These are phyloP conservation scores for Populus euphratica DNA, from an alignment of 345 rosid genomes.

Conservation along the genomic window DNA sequence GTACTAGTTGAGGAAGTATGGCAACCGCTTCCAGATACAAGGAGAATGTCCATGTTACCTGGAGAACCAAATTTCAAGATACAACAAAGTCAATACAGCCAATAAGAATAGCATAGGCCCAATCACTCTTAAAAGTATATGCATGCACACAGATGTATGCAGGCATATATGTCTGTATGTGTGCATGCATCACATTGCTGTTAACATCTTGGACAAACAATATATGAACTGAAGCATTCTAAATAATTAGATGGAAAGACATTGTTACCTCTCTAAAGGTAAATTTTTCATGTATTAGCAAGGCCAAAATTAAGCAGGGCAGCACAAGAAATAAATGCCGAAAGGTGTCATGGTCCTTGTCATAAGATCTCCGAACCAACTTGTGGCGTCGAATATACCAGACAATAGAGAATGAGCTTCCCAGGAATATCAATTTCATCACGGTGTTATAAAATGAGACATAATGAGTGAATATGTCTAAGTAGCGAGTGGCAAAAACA, in stretches of 20 bases:
- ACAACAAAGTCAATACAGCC: background rate
- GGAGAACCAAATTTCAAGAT: background rate
- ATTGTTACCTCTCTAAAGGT: conserved; percentile 60
- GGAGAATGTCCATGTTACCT: conserved; percentile 52
- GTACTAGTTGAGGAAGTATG: conserved; percentile 48
- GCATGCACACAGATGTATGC: background rate
- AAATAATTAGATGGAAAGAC: background rate
- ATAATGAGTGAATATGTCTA: conserved; percentile 73
- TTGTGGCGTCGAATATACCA: conserved; percentile 80
- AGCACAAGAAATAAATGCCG: conserved; percentile 47
- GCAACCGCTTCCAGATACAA: conserved; percentile 56
- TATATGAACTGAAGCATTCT: background rate
- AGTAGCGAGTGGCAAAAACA: conserved; percentile 68
- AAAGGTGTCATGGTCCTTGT: conserved; percentile 59
- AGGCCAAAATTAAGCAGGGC: conserved; percentile 69
- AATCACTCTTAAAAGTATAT: background rate
- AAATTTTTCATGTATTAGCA: conserved; percentile 61
- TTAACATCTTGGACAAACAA: background rate
- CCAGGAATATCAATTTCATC: conserved; percentile 80
- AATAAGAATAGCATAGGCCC: background rate
- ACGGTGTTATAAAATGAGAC: conserved; percentile 63
- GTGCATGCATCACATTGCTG: background rate
- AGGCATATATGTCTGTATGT: background rate
- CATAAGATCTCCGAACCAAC: conserved; percentile 65
- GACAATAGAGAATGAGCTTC: conserved; percentile 73